Evolutionary conservation across 208 protist species (phyloP).

Genomic region (Willaertia magna): DNA sequence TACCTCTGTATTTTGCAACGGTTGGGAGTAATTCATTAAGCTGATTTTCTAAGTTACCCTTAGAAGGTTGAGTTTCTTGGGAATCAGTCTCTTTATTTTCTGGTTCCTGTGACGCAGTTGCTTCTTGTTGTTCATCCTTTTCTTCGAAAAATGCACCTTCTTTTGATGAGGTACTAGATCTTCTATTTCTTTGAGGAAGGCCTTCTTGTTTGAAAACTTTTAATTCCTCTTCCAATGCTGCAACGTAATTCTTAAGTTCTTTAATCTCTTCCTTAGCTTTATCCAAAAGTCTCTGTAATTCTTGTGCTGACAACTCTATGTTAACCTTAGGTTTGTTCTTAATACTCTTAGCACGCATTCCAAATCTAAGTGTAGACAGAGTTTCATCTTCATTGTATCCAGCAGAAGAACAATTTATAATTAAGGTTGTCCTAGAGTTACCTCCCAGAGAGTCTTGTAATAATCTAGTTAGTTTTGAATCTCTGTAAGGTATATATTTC

Average conservation of each 20-base stretch:
- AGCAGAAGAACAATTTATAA: constrained; percentile 57
- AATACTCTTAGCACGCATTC: constrained; percentile 38
- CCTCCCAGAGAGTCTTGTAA: constrained; percentile 41
- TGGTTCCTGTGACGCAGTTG: background rate
- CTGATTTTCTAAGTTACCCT: background rate
- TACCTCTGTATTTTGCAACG: background rate
- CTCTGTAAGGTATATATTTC: background rate
- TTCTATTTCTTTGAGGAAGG: too few species aligned
- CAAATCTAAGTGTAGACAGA: constrained; percentile 58
- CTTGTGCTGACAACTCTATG: constrained; percentile 30
- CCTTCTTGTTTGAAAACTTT: background rate
- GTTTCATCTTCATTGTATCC: constrained; percentile 61
- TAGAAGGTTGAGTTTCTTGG: background rate
- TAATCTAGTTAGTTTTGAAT: background rate
- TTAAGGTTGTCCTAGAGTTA: constrained; percentile 65
- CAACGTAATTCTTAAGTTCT: constrained; percentile 36
- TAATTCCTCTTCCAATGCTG: constrained; percentile 1
- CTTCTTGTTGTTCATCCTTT: background rate
- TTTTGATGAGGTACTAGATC: background rate
- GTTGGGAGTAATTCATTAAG: background rate
- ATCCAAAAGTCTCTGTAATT: constrained; percentile 34
- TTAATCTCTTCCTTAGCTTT: constrained; percentile 36
- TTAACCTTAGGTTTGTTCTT: constrained; percentile 44
- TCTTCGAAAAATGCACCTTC: background rate
- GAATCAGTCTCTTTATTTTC: background rate